phyloP scores from a whole-genome alignment of 306 rosid genomes.

The Cucumis cinereus region DNA sequence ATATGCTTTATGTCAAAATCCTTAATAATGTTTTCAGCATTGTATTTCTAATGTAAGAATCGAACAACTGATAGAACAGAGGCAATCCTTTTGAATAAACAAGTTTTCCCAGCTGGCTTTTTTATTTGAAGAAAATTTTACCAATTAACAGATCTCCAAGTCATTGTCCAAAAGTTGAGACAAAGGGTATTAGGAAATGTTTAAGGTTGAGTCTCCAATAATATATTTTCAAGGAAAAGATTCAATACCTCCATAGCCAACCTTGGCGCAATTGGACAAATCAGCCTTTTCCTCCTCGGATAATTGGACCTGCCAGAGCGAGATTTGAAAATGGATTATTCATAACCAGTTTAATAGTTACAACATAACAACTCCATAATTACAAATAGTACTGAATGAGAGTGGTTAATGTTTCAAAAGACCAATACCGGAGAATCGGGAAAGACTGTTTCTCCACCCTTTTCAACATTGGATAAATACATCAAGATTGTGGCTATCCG shows the following conservation, averaged over 20 bases:
- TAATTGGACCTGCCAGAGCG: conserved; percentile 27
- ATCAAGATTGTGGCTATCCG: conserved; percentile 84
- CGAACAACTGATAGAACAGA: neutral
- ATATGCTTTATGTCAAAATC: neutral
- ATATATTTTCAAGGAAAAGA: neutral
- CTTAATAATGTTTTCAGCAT: neutral
- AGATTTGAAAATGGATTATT: neutral
- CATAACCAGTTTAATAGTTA: neutral
- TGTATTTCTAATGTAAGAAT: neutral
- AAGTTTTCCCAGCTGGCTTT: neutral
- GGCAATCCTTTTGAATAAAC: neutral
- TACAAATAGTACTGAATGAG: neutral
- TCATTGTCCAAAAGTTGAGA: neutral
- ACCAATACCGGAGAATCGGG: conserved; percentile 55
- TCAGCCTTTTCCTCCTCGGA: conserved; percentile 36
- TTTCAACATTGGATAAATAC: conserved; percentile 78
- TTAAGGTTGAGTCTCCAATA: neutral
- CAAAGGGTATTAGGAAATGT: neutral
- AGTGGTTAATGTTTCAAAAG: neutral
- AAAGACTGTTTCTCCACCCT: conserved; percentile 92
- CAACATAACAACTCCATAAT: neutral
- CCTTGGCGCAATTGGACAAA: conserved; percentile 65
- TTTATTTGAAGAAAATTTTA: neutral
- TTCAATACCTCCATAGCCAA: conserved; percentile 69
- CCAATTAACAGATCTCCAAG: neutral